Conservation (phyloP, 1,284 basidiomycete genomes). For the Trametes pubescens region DNA sequence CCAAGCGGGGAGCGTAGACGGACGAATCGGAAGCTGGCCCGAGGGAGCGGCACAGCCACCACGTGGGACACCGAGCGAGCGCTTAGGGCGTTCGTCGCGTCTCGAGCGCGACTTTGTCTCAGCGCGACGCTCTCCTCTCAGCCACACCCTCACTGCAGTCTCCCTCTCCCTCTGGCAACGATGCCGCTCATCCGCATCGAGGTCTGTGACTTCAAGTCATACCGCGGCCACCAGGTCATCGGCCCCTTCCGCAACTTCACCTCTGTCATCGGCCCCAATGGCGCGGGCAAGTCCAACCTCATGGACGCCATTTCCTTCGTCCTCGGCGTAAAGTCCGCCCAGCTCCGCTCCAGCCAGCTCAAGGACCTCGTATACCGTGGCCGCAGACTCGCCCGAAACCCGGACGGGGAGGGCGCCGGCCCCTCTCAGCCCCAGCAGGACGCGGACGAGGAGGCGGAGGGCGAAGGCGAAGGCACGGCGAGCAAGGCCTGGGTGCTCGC, state of each 20-base stretch:
- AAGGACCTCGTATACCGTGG: slow-evolving; percentile 97
- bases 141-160: slow-evolving; percentile 9
- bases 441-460: slow-evolving; percentile 61
- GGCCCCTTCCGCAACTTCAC: slow-evolving; percentile 95
- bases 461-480: slow-evolving; percentile 81
- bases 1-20: background rate
- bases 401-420: slow-evolving; percentile 58
- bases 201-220: slow-evolving; percentile 94
- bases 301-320: slow-evolving; percentile 99
- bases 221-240: slow-evolving; percentile 86
- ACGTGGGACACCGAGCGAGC: slow-evolving; percentile 1
- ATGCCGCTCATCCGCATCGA: slow-evolving; percentile 87
- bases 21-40: background rate
- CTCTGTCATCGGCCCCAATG: slow-evolving; percentile 98
- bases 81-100: slow-evolving; percentile 13
- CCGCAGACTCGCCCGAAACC: slow-evolving; percentile 71
- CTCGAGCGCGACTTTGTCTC: slow-evolving; percentile 14
- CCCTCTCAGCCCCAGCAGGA: slow-evolving; percentile 55
- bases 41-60: slow-evolving; percentile 3
- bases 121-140: background rate
- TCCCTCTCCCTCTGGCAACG: background rate
- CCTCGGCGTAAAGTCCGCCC: slow-evolving; percentile 93
- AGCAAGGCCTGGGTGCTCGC: slow-evolving; percentile 96
- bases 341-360: slow-evolving; percentile 92
- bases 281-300: slow-evolving; percentile 97